These are phyloP conservation scores for Dioszegia crocea DNA, from an alignment of 768 basidiomycete genomes.

Conservation along the genomic window DNA sequence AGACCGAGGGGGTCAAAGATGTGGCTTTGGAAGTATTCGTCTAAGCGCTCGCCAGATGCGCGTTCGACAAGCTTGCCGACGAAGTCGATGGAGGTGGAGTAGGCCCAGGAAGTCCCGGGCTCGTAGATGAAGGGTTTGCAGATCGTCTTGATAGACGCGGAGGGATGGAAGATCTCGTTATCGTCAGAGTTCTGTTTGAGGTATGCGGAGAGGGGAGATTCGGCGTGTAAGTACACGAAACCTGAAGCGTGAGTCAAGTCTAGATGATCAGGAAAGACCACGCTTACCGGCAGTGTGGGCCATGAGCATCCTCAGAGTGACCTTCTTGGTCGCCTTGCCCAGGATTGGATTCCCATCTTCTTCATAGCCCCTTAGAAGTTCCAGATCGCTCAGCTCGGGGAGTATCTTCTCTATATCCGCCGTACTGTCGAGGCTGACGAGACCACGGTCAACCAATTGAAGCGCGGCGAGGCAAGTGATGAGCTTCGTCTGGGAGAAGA, in stretches of 20 bases:
- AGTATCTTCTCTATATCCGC: slow-evolving; percentile 26
- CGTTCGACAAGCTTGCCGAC: slow-evolving; percentile 40
- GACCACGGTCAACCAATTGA: slow-evolving; percentile 40
- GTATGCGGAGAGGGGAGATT: slow-evolving; percentile 22
- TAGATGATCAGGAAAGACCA: neutral
- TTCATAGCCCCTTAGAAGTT: slow-evolving; percentile 31
- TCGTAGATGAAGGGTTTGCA: slow-evolving; percentile 28
- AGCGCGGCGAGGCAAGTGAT: slow-evolving; percentile 29
- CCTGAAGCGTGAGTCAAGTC: slow-evolving; percentile 12
- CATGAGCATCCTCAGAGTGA: slow-evolving; percentile 43
- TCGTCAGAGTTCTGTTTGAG: slow-evolving; percentile 12
- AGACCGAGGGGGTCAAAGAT: slow-evolving; percentile 46
- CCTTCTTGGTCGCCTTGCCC: slow-evolving; percentile 24
- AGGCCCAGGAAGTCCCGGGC: slow-evolving; percentile 34
- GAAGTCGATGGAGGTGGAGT: slow-evolving; percentile 44
- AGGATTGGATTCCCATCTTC: slow-evolving; percentile 22
- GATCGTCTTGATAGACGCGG: slow-evolving; percentile 14
- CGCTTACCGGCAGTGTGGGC: slow-evolving; percentile 42
- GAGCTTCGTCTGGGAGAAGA: slow-evolving; percentile 44
- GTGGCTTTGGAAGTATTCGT: slow-evolving; percentile 41
- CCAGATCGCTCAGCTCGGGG: slow-evolving; percentile 28
- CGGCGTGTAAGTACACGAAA: slow-evolving; percentile 22
- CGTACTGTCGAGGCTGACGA: slow-evolving; percentile 30
- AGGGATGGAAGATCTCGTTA: slow-evolving; percentile 17
- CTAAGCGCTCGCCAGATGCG: slow-evolving; percentile 33